Evolutionary conservation across 805 yeast species (phyloP).

Genomic region (Jamesozyma lodderae): DNA sequence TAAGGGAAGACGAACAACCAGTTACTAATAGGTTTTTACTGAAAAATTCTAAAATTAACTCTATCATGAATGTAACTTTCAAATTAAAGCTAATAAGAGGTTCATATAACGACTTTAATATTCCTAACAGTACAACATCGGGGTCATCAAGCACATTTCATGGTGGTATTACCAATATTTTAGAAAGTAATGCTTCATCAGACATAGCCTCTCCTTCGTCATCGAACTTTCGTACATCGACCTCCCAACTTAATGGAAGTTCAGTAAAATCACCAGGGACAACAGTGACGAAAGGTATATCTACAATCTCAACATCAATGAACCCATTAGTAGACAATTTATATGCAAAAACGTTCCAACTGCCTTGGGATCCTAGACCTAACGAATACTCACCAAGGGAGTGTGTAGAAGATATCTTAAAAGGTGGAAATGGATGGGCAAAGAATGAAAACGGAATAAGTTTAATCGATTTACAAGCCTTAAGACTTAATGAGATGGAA

Average conservation of each 20-base stretch:
- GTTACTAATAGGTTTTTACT: conserved; percentile 57
- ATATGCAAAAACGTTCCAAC: conserved; percentile 46
- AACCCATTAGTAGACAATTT: conserved; percentile 44
- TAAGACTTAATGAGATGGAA: conserved; percentile 23
- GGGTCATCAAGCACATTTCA: conserved; percentile 21
- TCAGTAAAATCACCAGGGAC: not conserved
- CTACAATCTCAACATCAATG: conserved; percentile 26
- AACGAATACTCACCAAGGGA: conserved; percentile 58
- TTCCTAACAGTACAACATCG: conserved; percentile 13
- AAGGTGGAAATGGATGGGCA: conserved; percentile 64
- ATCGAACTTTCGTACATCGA: not conserved
- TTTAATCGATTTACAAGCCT: conserved; percentile 27
- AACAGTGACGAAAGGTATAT: conserved; percentile 12
- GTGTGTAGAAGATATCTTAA: conserved; percentile 65
- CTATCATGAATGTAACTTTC: conserved; percentile 60
- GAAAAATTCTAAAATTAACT: conserved; percentile 72
- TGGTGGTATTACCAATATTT: conserved; percentile 9
- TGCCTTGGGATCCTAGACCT: conserved; percentile 51
- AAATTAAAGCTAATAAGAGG: conserved; percentile 38
- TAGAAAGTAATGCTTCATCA: not conserved
- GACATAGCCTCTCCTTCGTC: not conserved
- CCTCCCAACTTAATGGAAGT: not conserved
- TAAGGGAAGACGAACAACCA: conserved; percentile 39
- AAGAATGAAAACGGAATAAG: conserved; percentile 31
- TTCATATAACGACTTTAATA: conserved; percentile 24